A percentile compares a stretch with the other conserved stretches of the same genome.
phyloP scores from a whole-genome alignment of 768 basidiomycete species.

The Lactarius indigo region DNA sequence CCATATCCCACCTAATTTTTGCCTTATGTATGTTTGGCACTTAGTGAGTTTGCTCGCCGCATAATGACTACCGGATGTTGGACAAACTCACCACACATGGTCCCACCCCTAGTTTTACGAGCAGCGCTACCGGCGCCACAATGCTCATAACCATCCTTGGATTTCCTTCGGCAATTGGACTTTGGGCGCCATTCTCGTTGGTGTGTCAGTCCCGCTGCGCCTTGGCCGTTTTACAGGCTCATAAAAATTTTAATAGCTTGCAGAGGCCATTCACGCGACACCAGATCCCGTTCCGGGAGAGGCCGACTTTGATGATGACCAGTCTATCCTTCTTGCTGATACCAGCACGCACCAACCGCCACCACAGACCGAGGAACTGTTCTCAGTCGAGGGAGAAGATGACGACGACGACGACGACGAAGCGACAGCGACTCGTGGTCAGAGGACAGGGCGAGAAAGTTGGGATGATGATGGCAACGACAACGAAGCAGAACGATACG shows the following conservation, averaged over 20 bases:
- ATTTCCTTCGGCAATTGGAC: slow-evolving; percentile 88
- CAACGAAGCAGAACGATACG: slow-evolving; percentile 25
- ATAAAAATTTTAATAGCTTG: slow-evolving; percentile 42
- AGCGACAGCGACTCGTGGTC: slow-evolving; percentile 11
- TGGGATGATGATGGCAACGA: slow-evolving; percentile 30
- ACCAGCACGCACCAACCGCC: slow-evolving; percentile 31
- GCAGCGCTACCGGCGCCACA: slow-evolving; percentile 67
- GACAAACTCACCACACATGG: not conserved
- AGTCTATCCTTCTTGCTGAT: slow-evolving; percentile 40
- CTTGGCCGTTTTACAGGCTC: not conserved
- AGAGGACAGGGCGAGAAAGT: slow-evolving; percentile 28
- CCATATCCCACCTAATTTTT: slow-evolving; percentile 69
- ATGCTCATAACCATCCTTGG: slow-evolving; percentile 75
- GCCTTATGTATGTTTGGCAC: slow-evolving; percentile 76
- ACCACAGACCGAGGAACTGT: slow-evolving; percentile 31
- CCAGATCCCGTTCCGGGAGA: slow-evolving; percentile 32
- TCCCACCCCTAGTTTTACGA: slow-evolving; percentile 53
- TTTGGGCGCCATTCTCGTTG: slow-evolving; percentile 91
- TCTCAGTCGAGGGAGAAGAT: slow-evolving; percentile 30
- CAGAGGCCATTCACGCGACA: slow-evolving; percentile 78
- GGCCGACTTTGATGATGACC: slow-evolving; percentile 31
- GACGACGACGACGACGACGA: slow-evolving; percentile 26
- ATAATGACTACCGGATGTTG: not conserved
- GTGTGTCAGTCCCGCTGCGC: slow-evolving; percentile 41
- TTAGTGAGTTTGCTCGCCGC: slow-evolving; percentile 51